Evolutionary conservation across 768 basidiomycete species (phyloP), one percentile per base, ranked within the genome.

Genomic region (Naganishia vaughanmartiniae): DNA sequence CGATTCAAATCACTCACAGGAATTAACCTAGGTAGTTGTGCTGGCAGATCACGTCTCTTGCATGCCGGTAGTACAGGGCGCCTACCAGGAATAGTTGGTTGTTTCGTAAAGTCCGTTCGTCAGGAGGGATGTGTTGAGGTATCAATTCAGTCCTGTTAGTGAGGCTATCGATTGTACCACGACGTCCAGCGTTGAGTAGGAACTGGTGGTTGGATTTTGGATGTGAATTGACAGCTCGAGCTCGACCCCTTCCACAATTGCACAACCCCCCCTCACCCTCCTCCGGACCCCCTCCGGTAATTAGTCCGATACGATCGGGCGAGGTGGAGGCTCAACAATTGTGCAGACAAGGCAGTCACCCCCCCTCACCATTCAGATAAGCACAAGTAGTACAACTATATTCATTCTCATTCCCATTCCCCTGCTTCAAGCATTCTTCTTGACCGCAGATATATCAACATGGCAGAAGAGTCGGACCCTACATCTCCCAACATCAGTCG

Each of bases 401-500:
- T 51, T 7, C n/a, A 3, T 4, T 51, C 17, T 7, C 42, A 6
- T 51, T 24, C 48, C n/a, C n/a, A n/a, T n/a, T n/a, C n/a, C n/a
- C n/a, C n/a, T n/a, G n/a, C n/a, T 21, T 4, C 7, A 46, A 15
- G 4, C 45, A 6, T 46, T 46, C 45, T 15, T 15, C 45, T 10
- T 30, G 17, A 10, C 31, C n/a, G 33, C 34, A 33, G 17, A 57
- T 28, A 11, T 17, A 30, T 14, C 57, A 60, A 39, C 2, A 60
- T 63, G 60, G 42, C 60, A 24, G 60, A 63, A 56, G 57, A 60
- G 1, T 69, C 68, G 15, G 12, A 28, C 24, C 57, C 68, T 39
- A 19, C 26, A 46, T 69, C 68, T 2, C 68, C 68, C 45, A 57
- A 63, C 24, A 48, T 69, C 55, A 69, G 67, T 48, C 57, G 71